Base-by-base conservation (phyloP, 176 grass and related monocot species). In the Oryza australiensis region DNA sequence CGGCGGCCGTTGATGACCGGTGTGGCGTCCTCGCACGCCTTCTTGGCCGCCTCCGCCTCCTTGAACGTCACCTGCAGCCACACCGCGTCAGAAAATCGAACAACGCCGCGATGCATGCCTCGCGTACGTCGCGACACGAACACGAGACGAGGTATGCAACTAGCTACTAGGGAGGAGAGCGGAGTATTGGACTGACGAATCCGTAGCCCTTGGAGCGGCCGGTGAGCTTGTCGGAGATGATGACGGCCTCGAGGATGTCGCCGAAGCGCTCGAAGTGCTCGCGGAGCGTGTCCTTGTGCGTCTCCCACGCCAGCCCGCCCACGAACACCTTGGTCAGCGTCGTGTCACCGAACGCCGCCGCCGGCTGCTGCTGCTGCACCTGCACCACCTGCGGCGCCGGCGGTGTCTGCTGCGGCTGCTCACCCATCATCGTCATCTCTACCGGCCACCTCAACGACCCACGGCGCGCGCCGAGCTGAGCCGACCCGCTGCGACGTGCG, bases 141-240 rank as follows among this genome's bases (percentile, higher is more conserved):
- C 55, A 34, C 16, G 3, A 8, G 27, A 14, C 34, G 34, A 49
- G 33, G 29, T 23, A 33, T 15, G n/a, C 12, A 28, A 18, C 15
- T 4, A 26, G 12, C 32, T 32, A 3, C 32, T 32, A n/a, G 76
- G 4, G 5, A 1, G 5, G 8, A 32, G 20, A 62, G 88, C 38
- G 62, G 46, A 49, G 13, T 18, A 49, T 86, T 55, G 66, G 15
- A 49, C 46, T 18, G 14, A 99, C 96, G 41, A 99, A 99, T 38
- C 96, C 96, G 87, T 99, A 99, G 77, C 96, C 96, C 91, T 95
- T 99, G 91, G 96, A 95, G 38, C 96, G 96, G 65, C 96, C 89
- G 85, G 93, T 95, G 91, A 95, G 82, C 91, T 99, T 99, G 89
- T 99, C 96, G 80, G 91, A 93, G 85, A 99, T 99, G 87, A 99